phyloP scores from a whole-genome alignment of 148 eudicot species.

The Camellia lanceoleosa region DNA sequence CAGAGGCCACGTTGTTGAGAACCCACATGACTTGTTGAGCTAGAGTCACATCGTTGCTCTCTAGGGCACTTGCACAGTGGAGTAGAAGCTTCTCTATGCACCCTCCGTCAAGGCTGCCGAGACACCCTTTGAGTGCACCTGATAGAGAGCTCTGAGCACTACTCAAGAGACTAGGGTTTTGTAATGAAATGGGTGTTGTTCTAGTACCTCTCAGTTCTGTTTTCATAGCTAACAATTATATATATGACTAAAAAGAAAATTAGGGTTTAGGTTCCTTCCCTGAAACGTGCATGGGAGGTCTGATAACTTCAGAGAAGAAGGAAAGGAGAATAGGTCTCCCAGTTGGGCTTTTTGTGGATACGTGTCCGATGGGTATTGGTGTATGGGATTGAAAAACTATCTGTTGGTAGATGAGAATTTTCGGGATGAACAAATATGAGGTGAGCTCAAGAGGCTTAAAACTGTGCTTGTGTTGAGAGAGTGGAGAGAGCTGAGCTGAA shows the following conservation, averaged over 20 bases:
- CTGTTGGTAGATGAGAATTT: slow-evolving; percentile 6
- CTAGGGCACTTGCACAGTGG: slow-evolving; percentile 47
- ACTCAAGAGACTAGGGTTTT: slow-evolving; percentile 27
- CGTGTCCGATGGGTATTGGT: neutral
- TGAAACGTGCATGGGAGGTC: slow-evolving; percentile 8
- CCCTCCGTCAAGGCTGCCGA: slow-evolving; percentile 40
- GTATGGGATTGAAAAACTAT: neutral
- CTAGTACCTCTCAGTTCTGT: slow-evolving; percentile 30
- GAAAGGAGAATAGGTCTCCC: neutral
- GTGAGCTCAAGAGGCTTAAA: neutral
- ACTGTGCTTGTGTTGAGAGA: neutral
- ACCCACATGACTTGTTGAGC: slow-evolving; percentile 64
- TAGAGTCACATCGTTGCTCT: slow-evolving; percentile 38
- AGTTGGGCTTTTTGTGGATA: neutral
- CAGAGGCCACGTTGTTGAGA: slow-evolving; percentile 46
- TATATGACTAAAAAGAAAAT: neutral
- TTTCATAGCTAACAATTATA: slow-evolving; percentile 19
- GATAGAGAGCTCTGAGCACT: slow-evolving; percentile 29
- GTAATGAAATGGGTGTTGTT: slow-evolving; percentile 19
- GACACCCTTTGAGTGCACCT: slow-evolving; percentile 33
- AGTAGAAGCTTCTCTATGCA: slow-evolving; percentile 48
- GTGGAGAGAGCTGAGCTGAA: slow-evolving; percentile 12
- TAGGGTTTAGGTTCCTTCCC: neutral
- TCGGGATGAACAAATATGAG: slow-evolving; percentile 2
- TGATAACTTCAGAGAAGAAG: neutral